Percentiles rank a stretch among this genome's conserved stretches.
Evolutionary conservation across 2,329 filamentous ascomycete species (phyloP).

Genomic region (Aspergillus sp.): DNA sequence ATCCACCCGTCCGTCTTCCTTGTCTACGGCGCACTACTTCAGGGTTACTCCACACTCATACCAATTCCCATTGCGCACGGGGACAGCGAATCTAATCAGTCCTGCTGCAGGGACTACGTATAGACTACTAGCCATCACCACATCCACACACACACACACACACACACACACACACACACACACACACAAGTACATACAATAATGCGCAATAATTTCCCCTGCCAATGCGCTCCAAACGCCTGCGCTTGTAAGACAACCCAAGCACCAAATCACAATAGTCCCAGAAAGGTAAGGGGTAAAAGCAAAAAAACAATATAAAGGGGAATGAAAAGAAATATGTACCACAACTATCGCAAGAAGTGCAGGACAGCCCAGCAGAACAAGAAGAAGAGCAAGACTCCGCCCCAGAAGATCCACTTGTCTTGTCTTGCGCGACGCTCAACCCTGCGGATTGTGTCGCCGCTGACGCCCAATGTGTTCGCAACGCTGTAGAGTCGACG

Average conservation of each 20-base stretch:
- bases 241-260: constrained; percentile 30
- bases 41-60: neutral
- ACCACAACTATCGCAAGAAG: constrained; percentile 65
- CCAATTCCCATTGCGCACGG: neutral
- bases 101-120: neutral
- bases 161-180: neutral
- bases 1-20: neutral
- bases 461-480: constrained; percentile 89
- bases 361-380: constrained; percentile 93
- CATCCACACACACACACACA: neutral
- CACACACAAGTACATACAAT: constrained; percentile 8
- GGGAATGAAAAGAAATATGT: neutral
- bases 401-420: constrained; percentile 95
- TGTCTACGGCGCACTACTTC: neutral
- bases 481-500: constrained; percentile 86
- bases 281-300: neutral
- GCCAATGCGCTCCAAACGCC: constrained; percentile 29
- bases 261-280: constrained; percentile 15
- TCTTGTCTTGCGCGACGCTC: constrained; percentile 89
- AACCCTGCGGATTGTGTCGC: constrained; percentile 96
- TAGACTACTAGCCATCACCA: neutral
- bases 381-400: constrained; percentile 80
- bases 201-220: neutral
- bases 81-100: constrained; percentile 2
- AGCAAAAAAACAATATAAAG: too few species aligned